phyloP scores from a whole-genome alignment of 164 flowering plant genomes.

The Nymphaea thermarum region DNA sequence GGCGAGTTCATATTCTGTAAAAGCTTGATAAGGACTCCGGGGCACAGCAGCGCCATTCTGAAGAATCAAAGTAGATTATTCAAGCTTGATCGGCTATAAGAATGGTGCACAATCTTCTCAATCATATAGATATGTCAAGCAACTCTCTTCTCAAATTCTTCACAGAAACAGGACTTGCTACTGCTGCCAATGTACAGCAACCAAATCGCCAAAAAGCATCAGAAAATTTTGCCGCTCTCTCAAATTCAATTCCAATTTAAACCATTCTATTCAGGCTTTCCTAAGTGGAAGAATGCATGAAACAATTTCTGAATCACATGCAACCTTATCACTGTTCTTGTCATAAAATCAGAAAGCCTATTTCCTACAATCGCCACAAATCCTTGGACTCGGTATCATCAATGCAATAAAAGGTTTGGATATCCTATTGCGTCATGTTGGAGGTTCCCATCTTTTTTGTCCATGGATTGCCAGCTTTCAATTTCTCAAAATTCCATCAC shows the following conservation, averaged over 20 bases:
- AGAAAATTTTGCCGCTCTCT: not conserved
- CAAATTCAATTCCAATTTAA: not conserved
- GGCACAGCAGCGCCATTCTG: slow-evolving; percentile 32
- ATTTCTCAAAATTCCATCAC: not conserved
- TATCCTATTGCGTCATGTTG: not conserved
- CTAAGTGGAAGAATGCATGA: too few relatives aligned
- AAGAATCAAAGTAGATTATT: too few relatives aligned
- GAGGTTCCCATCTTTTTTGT: too few relatives aligned
- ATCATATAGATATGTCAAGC: not conserved
- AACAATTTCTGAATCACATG: not conserved
- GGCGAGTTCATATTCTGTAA: slow-evolving; percentile 29
- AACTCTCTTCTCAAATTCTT: not conserved
- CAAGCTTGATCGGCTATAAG: not conserved
- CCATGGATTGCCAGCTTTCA: not conserved
- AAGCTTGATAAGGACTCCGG: slow-evolving; percentile 55
- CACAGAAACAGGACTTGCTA: not conserved
- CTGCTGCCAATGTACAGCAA: too few relatives aligned
- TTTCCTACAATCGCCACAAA: too few relatives aligned
- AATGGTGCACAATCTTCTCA: not conserved
- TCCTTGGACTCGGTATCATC: not conserved
- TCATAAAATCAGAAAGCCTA: too few relatives aligned
- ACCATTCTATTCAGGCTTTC: not conserved
- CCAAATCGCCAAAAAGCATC: too few relatives aligned
- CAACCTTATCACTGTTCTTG: too few relatives aligned
- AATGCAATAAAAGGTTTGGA: not conserved